Evolutionary conservation across 768 basidiomycete genomes (phyloP).

Genomic region (Kondoa malvinella): DNA sequence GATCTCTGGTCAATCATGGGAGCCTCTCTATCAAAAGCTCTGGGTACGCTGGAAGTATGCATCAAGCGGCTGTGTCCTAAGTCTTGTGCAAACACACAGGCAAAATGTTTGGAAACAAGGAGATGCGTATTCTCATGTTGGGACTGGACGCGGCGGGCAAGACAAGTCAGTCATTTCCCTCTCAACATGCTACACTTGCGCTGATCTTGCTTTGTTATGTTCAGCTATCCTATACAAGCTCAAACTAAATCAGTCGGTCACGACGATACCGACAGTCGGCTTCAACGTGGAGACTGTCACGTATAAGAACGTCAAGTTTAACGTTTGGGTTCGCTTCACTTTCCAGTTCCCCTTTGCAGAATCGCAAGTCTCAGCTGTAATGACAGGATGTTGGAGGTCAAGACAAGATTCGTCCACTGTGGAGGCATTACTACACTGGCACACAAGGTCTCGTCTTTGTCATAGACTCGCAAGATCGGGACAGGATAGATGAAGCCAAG

Average conservation of each 20-base stretch:
- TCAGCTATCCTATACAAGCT: slow-evolving; percentile 95
- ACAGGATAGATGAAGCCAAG: slow-evolving; percentile 89
- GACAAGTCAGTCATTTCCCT: slow-evolving; percentile 57
- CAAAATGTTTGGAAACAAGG: slow-evolving; percentile 81
- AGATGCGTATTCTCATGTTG: slow-evolving; percentile 72
- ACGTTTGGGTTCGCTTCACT: slow-evolving; percentile 33
- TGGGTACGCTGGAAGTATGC: slow-evolving; percentile 2
- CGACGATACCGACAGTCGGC: slow-evolving; percentile 93
- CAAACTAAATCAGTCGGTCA: slow-evolving; percentile 95
- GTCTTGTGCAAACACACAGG: not conserved
- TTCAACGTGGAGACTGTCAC: slow-evolving; percentile 99
- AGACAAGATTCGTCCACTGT: slow-evolving; percentile 94
- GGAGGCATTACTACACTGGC: slow-evolving; percentile 98
- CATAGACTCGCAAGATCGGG: slow-evolving; percentile 87
- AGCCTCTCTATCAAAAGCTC: not conserved
- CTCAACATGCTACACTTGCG: not conserved
- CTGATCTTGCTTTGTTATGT: not conserved
- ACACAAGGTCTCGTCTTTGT: slow-evolving; percentile 97
- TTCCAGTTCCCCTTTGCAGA: not conserved
- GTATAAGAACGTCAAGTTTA: slow-evolving; percentile 70
- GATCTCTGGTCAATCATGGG: too few species aligned
- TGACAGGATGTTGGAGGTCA: slow-evolving; percentile 66
- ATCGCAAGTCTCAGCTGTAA: not conserved
- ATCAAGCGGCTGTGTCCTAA: too few species aligned
- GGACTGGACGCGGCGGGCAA: slow-evolving; percentile 96